Conservation (phyloP, 129 eudicot genomes). For the Flaveria ramosissima region DNA sequence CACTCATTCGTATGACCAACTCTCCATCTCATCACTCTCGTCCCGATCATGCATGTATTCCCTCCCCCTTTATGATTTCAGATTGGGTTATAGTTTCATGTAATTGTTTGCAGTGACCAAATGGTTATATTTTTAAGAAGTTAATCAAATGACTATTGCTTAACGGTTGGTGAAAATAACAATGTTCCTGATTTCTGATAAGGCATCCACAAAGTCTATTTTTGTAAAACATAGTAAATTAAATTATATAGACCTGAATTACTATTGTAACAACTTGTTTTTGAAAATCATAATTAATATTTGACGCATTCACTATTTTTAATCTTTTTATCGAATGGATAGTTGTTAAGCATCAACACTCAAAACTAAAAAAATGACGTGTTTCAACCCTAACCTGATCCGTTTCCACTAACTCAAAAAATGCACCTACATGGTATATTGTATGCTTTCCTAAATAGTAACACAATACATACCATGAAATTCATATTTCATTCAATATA, state of each 20-base stretch:
- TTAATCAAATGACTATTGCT: background rate
- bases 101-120: too few species aligned
- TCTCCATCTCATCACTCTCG: too few species aligned
- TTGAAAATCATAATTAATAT: background rate
- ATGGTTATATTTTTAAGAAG: too few species aligned
- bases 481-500: background rate
- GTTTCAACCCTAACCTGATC: background rate
- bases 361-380: background rate
- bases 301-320: background rate
- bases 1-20: too few species aligned
- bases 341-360: background rate
- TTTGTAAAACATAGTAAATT: too few species aligned
- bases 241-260: too few species aligned
- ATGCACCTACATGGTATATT: background rate
- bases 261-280: too few species aligned
- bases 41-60: too few species aligned
- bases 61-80: too few species aligned
- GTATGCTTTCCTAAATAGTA: background rate
- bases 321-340: background rate
- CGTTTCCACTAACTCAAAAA: background rate
- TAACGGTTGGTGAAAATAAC: background rate
- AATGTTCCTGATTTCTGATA: background rate
- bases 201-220: too few species aligned
- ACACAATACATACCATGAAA: constrained; percentile 7
- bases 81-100: too few species aligned